These are phyloP conservation scores for Cladosporium sp. DNA, from an alignment of 2,329 filamentous ascomycete genomes.

Conservation along the genomic window DNA sequence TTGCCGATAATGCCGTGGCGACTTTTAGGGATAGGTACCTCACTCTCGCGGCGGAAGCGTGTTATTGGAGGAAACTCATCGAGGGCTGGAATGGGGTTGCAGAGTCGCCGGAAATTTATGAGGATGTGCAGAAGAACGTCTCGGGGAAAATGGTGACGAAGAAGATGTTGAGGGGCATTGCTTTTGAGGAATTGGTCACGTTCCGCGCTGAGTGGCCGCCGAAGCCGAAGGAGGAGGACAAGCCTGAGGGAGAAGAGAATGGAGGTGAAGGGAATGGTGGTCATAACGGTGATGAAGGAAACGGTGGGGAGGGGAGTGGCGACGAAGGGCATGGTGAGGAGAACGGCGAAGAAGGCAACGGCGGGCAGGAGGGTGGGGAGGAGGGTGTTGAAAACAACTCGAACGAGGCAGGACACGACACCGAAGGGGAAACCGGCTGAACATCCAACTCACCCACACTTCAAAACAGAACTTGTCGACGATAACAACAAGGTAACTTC, in stretches of 20 bases:
- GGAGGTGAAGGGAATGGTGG: background rate
- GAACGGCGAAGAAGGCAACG: background rate
- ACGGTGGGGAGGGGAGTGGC: background rate
- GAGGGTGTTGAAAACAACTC: no score
- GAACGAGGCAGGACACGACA: no score
- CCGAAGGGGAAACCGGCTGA: no score
- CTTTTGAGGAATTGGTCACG: constrained; percentile 9
- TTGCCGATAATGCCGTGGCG: constrained; percentile 25
- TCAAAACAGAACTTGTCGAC: no score
- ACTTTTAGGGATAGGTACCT: constrained; percentile 28
- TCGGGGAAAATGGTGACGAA: constrained; percentile 3
- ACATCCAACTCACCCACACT: no score
- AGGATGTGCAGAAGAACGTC: constrained; percentile 5
- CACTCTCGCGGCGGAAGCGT: constrained; percentile 28
- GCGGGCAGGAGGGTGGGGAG: background rate
- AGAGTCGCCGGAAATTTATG: constrained; percentile 1
- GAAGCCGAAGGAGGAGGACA: background rate
- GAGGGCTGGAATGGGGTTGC: constrained; percentile 21
- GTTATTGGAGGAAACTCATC: constrained; percentile 31
- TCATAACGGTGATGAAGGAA: background rate
- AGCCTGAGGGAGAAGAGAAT: background rate
- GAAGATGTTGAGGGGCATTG: constrained; percentile 6
- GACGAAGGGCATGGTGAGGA: background rate
- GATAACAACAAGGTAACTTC: no score
- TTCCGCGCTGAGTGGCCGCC: background rate